A percentile compares a stretch with the other conserved stretches of the same genome.
Evolutionary conservation across 2,329 filamentous ascomycete species (phyloP).

Genomic region (Alternaria hordeiaustralica): DNA sequence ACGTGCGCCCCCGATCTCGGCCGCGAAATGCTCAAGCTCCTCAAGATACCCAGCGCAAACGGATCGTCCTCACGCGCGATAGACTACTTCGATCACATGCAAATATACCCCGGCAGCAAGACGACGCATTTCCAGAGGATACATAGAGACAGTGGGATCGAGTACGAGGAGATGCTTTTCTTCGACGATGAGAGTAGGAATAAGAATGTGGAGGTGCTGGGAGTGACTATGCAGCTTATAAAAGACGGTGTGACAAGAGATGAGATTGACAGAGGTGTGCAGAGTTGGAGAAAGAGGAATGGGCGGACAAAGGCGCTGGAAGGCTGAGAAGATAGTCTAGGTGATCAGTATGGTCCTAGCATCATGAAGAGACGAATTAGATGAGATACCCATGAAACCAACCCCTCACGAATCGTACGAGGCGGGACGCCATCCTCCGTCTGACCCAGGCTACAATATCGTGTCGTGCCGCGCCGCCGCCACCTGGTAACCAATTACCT

Average conservation of each 20-base stretch:
- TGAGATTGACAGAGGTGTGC: constrained; percentile 80
- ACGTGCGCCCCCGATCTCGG: constrained; percentile 82
- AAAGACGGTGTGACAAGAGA: constrained; percentile 76
- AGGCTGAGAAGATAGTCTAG: neutral
- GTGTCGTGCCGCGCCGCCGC: neutral
- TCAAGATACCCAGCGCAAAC: constrained; percentile 66
- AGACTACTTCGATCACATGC: constrained; percentile 63
- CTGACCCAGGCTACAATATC: neutral
- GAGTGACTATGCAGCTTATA: constrained; percentile 85
- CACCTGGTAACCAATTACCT: fast-evolving
- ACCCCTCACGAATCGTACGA: neutral
- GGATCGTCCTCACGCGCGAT: constrained; percentile 52
- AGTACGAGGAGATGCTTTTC: constrained; percentile 87
- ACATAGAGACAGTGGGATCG: constrained; percentile 71
- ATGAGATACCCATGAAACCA: neutral
- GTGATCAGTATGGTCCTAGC: neutral
- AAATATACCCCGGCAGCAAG: constrained; percentile 78
- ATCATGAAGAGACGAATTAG: neutral
- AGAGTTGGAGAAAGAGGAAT: constrained; percentile 78
- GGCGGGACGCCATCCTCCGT: neutral
- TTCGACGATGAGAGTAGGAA: constrained; percentile 94
- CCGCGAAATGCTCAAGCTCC: constrained; percentile 76
- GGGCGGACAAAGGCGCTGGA: constrained; percentile 47
- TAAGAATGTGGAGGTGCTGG: constrained; percentile 77
- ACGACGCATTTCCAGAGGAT: constrained; percentile 82